These are phyloP conservation scores for Heterobasidion occidentale DNA, from an alignment of 1,284 basidiomycete species.

Conservation along the genomic window DNA sequence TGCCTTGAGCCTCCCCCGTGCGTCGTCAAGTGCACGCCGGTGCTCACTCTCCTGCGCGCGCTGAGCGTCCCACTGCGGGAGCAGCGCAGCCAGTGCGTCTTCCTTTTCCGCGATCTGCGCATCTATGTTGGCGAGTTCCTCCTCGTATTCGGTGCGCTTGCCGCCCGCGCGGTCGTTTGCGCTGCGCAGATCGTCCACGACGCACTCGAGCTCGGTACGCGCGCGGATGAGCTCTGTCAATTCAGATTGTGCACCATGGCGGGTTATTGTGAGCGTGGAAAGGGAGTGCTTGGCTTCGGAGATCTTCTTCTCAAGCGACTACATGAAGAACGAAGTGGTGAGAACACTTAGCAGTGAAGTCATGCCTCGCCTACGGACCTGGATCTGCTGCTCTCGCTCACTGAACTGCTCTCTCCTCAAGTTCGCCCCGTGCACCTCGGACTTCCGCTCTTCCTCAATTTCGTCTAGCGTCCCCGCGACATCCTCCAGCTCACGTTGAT, in stretches of 20 bases:
- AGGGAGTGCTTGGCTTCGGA: constrained; percentile 64
- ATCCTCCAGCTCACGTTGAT: constrained; percentile 87
- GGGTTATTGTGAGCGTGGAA: constrained; percentile 62
- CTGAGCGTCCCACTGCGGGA: constrained; percentile 60
- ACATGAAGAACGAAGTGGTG: constrained; percentile 1
- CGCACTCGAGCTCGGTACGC: constrained; percentile 76
- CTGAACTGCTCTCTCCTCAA: constrained; percentile 76
- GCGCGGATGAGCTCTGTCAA: constrained; percentile 73
- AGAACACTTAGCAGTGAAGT: neutral
- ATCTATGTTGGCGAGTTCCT: constrained; percentile 59
- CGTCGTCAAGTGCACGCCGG: constrained; percentile 67
- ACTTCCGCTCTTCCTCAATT: constrained; percentile 75
- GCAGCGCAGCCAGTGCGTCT: constrained; percentile 47
- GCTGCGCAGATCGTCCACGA: constrained; percentile 74
- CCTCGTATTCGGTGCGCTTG: constrained; percentile 54
- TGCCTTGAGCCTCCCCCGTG: constrained; percentile 59
- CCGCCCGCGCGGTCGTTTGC: constrained; percentile 55
- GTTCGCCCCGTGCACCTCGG: constrained; percentile 82
- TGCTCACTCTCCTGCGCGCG: constrained; percentile 54
- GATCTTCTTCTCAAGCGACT: constrained; percentile 74
- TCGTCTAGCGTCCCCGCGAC: constrained; percentile 79
- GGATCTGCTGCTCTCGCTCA: constrained; percentile 75
- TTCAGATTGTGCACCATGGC: constrained; percentile 68
- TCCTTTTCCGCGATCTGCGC: constrained; percentile 59
- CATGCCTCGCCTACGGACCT: constrained; percentile 37